Evolutionary conservation across 306 rosid species (phyloP).

Genomic region (Dalbergia oliveri): DNA sequence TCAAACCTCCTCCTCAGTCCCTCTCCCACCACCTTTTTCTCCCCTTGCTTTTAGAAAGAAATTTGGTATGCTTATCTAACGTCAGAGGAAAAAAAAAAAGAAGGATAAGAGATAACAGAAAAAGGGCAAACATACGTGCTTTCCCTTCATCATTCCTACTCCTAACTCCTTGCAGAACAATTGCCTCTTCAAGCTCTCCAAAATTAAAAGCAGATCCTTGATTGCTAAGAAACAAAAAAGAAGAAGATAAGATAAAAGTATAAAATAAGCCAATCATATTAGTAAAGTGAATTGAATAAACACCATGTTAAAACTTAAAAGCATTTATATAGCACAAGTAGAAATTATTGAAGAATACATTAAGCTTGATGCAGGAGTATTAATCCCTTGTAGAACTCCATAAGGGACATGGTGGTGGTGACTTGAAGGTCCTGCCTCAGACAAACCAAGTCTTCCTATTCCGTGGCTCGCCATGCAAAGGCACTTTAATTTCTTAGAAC

Average conservation of each 20-base stretch:
- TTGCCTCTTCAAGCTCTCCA: constrained; percentile 94
- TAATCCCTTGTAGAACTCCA: constrained; percentile 72
- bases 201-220: constrained; percentile 81
- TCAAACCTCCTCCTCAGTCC: constrained; percentile 51
- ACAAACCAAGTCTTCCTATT: constrained; percentile 70
- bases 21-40: constrained; percentile 42
- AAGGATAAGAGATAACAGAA: constrained; percentile 4
- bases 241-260: neutral
- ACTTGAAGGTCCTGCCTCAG: constrained; percentile 77
- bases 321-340: neutral
- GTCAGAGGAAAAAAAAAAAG: constrained; percentile 54
- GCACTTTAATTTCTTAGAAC: constrained; percentile 45
- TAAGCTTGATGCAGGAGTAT: constrained; percentile 63
- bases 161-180: constrained; percentile 79
- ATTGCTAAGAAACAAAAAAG: constrained; percentile 55
- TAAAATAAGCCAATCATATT: constrained; percentile 18
- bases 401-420: constrained; percentile 78
- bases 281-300: neutral
- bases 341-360: constrained; percentile 56
- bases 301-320: neutral
- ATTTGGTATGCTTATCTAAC: constrained; percentile 57
- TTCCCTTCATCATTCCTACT: constrained; percentile 75
- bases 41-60: constrained; percentile 52
- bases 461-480: constrained; percentile 80
- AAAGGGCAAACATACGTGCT: constrained; percentile 63